These are phyloP conservation scores for Aspergillus mulundensis DNA, from an alignment of 495 filamentous ascomycete genomes.

Conservation along the genomic window DNA sequence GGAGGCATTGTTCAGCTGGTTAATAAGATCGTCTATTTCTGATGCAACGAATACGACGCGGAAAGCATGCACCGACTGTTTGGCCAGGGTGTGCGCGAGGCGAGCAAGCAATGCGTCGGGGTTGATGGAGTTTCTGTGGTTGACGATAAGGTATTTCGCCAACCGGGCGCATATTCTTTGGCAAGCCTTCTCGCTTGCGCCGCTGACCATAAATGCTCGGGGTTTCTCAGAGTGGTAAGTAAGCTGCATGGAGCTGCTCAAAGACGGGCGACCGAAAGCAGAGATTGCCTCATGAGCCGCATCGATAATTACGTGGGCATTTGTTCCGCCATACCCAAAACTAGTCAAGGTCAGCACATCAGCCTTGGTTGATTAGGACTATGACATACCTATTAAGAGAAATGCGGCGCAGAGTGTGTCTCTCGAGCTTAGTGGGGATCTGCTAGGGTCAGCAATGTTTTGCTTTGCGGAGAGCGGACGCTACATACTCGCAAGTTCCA, in stretches of 20 bases:
- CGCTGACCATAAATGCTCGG: conserved; percentile 5
- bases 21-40: background rate
- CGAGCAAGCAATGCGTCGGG: conserved; percentile 7
- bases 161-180: conserved; percentile 2
- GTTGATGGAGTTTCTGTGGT: conserved; percentile 3
- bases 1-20: conserved; percentile 1
- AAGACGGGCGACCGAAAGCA: background rate
- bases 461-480: too few relatives aligned
- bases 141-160: conserved; percentile 7
- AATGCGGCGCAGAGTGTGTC: conserved; percentile 10
- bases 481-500: conserved; percentile 20
- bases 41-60: conserved; percentile 7
- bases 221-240: conserved; percentile 9
- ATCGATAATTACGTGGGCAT: conserved; percentile 15
- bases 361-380: background rate
- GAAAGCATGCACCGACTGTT: conserved; percentile 9
- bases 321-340: conserved; percentile 17
- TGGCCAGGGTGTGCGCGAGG: conserved; percentile 4
- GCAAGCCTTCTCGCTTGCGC: conserved; percentile 10
- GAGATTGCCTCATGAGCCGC: conserved; percentile 8
- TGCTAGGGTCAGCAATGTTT: background rate
- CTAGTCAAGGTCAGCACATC: background rate
- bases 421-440: conserved; percentile 9
- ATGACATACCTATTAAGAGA: conserved; percentile 1
- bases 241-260: conserved; percentile 5